Evolutionary conservation across 2,329 filamentous ascomycete species (phyloP).

Genomic region (Helotiales sp.): DNA sequence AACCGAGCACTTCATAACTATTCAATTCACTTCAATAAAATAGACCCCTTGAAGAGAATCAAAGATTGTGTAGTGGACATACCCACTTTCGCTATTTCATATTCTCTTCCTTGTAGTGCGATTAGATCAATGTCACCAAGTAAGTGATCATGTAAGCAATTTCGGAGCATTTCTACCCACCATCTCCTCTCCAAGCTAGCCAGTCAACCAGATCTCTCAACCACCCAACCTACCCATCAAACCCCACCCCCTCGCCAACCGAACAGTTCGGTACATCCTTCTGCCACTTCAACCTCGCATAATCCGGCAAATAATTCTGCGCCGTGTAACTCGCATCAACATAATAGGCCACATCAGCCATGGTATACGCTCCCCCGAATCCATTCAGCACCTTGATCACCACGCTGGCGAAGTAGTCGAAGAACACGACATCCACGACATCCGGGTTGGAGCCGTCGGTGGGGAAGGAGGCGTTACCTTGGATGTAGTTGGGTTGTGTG

Average conservation of each 20-base stretch:
- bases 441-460: slow-evolving; percentile 57
- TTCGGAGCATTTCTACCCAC: too few species aligned
- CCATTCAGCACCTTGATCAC: slow-evolving; percentile 72
- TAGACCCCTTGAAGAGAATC: too few species aligned
- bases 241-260: slow-evolving; percentile 37
- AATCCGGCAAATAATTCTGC: slow-evolving; percentile 43
- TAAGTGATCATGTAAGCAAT: too few species aligned
- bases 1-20: too few species aligned
- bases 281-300: slow-evolving; percentile 41
- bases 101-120: too few species aligned
- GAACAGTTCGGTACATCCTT: slow-evolving; percentile 39
- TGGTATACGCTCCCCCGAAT: slow-evolving; percentile 42
- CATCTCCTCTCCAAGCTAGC: too few species aligned
- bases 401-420: slow-evolving; percentile 86
- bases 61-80: too few species aligned
- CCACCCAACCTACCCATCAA: background rate
- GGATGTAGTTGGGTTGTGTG: slow-evolving; percentile 79
- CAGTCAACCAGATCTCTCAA: too few species aligned
- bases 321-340: slow-evolving; percentile 39
- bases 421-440: slow-evolving; percentile 83
- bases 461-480: slow-evolving; percentile 69
- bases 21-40: too few species aligned
- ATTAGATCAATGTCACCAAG: too few species aligned
- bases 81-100: too few species aligned
- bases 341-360: slow-evolving; percentile 41